These are phyloP conservation scores for Azolla pinnata DNA, from an alignment of 75 land plant genomes.

Conservation along the genomic window DNA sequence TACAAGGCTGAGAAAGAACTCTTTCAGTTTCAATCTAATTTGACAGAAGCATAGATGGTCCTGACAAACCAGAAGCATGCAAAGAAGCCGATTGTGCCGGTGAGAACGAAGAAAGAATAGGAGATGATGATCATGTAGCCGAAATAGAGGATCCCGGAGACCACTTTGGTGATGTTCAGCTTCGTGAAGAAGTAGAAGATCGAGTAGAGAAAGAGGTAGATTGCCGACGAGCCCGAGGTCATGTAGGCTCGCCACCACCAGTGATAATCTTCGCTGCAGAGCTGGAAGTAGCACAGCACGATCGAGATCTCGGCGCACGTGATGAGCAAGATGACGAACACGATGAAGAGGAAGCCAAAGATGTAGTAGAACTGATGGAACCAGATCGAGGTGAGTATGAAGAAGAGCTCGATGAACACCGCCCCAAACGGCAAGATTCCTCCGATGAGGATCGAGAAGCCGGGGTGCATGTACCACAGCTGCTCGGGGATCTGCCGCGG, in stretches of 20 bases:
- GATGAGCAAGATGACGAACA: constrained; percentile 50
- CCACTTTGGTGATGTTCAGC: constrained; percentile 55
- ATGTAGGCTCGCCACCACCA: constrained; percentile 81
- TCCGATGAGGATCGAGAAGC: constrained; percentile 69
- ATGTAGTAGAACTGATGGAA: constrained; percentile 82
- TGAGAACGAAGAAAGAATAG: constrained; percentile 60
- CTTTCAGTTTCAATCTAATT: constrained; percentile 28
- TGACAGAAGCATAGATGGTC: constrained; percentile 46
- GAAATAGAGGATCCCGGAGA: constrained; percentile 60
- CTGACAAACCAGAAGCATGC: constrained; percentile 55
- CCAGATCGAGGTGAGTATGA: constrained; percentile 88
- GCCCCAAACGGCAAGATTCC: constrained; percentile 79
- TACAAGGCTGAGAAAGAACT: no score
- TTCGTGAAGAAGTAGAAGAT: constrained; percentile 63
- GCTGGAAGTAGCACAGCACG: constrained; percentile 72
- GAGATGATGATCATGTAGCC: constrained; percentile 66
- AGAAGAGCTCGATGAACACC: constrained; percentile 88
- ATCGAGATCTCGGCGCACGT: constrained; percentile 71
- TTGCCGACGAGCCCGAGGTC: constrained; percentile 56
- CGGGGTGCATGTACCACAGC: constrained; percentile 79
- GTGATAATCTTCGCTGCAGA: constrained; percentile 68
- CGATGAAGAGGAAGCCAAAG: constrained; percentile 75
- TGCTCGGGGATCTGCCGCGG: constrained; percentile 82
- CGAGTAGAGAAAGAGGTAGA: constrained; percentile 50
- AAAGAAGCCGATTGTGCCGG: constrained; percentile 50